Base-by-base conservation (phyloP, 2,329 filamentous ascomycete species). In the Verticillium klebahnii region DNA sequence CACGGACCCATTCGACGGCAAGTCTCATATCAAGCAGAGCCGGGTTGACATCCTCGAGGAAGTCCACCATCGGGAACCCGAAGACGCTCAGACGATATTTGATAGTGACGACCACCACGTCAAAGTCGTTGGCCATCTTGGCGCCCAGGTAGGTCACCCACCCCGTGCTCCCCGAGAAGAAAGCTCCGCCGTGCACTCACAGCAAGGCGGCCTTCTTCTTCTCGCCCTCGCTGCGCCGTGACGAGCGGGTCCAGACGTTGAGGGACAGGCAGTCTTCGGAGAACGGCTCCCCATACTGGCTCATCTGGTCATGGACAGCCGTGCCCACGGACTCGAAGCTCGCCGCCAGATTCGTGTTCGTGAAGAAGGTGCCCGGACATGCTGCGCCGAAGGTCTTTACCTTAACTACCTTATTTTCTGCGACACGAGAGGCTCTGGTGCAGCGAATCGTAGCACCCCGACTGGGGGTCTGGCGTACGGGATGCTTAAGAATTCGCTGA, bases 381-480 rank as follows among this genome's bases (percentile, higher is more conserved):
- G 55, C 34, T 2, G 8, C 23, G 32, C 55, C 62, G 37, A 64
- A 65, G n/a, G 40, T 14, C 5, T 60, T 57, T 12, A 58, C 62
- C 3, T 62, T 56, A n/a, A 64, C n/a, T n/a, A n/a, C n/a, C n/a
- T 59, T 12, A 29, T 29, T n/a, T 36, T 37, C 25, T 57, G 62
- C 39, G 56, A 60, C 40, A 57, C 58, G 8, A 61, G 58, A 56
- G 64, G 58, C 37, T 64, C 60, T 15, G 55, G 55, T 3, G 55
- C 17, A n/a, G 55, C 55, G 55, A 87, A 86, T 5, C 86, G 80
- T 1, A 81, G 80, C 31, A 80, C 72, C 0, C 84, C 85, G 37
- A 83, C 78, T n/a, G n/a, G n/a, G n/a, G n/a, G n/a, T n/a, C n/a
- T n/a, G n/a, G n/a, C n/a, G n/a, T n/a, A n/a, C n/a, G n/a, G n/a